Evolutionary conservation across 2,329 filamentous ascomycete species (phyloP).

Genomic region (Scedosporium apiospermum): DNA sequence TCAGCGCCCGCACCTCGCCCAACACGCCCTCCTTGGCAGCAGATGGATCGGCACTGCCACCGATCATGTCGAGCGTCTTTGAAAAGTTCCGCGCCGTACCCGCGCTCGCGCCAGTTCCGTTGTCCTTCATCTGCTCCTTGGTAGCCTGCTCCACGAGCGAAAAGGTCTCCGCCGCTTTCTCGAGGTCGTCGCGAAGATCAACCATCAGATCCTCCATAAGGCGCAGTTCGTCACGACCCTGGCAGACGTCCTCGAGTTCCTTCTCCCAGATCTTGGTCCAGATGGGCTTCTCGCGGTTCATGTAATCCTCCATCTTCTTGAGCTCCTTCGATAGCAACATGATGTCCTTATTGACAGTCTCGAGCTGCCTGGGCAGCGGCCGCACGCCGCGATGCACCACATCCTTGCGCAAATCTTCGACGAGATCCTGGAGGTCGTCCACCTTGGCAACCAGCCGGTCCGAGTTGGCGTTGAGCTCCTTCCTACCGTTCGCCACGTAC

Average conservation of each 20-base stretch:
- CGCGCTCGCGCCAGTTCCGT: constrained; percentile 39
- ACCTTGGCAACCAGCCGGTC: constrained; percentile 86
- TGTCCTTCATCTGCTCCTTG: constrained; percentile 89
- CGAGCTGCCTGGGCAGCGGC: constrained; percentile 81
- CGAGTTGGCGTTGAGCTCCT: constrained; percentile 75
- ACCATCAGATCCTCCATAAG: constrained; percentile 93
- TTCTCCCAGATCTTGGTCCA: constrained; percentile 99
- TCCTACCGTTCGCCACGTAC: constrained; percentile 81
- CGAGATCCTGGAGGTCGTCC: constrained; percentile 92
- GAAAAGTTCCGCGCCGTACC: constrained; percentile 47
- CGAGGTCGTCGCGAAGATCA: constrained; percentile 87
- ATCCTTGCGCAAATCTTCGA: constrained; percentile 95
- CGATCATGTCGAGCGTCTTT: constrained; percentile 41
- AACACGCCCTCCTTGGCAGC: constrained; percentile 86
- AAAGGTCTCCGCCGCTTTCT: constrained; percentile 90
- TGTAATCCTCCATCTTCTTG: constrained; percentile 87
- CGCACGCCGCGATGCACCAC: constrained; percentile 89
- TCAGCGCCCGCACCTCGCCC: constrained; percentile 84
- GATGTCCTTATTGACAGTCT: constrained; percentile 83
- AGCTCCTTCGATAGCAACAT: constrained; percentile 72
- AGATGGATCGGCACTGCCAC: constrained; percentile 51
- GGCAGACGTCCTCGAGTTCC: constrained; percentile 89
- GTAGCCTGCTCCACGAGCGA: constrained; percentile 93
- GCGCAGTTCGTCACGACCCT: constrained; percentile 87
- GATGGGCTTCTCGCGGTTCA: constrained; percentile 84